Evolutionary conservation across 2,329 filamentous ascomycete species (phyloP), one percentile per base, ranked within the genome.

Genomic region (Pseudogymnoascus sp.): DNA sequence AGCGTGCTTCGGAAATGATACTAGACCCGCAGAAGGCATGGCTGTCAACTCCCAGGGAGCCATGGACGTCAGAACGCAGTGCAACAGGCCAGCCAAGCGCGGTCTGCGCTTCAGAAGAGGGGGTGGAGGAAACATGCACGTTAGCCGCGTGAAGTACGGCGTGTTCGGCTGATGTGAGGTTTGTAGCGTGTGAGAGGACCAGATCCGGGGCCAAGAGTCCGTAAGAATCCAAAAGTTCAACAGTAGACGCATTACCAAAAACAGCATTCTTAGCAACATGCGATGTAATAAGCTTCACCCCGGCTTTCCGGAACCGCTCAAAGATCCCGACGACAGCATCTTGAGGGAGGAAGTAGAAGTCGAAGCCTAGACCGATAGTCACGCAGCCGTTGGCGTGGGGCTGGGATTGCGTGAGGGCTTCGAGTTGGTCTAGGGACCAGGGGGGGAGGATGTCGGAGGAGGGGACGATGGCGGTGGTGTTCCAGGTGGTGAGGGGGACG

Each of bases 41-140:
- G 65, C 71, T 78, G 64, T 75, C 74, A 22, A 74, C 64, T 2
- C 74, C 75, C 11, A 75, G 67, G 28, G 68, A 73, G 5, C 70
- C 68, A 8, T 72, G 69, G 7, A 3, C 68, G 66, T 35, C 73
- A 69, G 16, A 72, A 52, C 58, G 72, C 63, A 77, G 72, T 36
- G 74, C 74, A 2, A 78, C 71, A 0, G 76, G 74, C 3, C 68
- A 60, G 0, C 74, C 73, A 64, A 74, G 71, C 0, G 73, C 75
- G 78, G 81, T 81, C 64, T 82, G 79, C 8, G 80, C 67, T 66
- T 83, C 80, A 0, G 79, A 79, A n/a, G 76, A 77, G 0, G 80
- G 80, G 0, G 80, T 82, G 14, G 71, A 73, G 2, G 77, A 78
- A 14, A 81, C 68, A 49, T 72, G 71, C 1, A 73, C 73, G 5